phyloP scores from a whole-genome alignment of 176 grass and related monocot species.

The Avena atlantica region DNA sequence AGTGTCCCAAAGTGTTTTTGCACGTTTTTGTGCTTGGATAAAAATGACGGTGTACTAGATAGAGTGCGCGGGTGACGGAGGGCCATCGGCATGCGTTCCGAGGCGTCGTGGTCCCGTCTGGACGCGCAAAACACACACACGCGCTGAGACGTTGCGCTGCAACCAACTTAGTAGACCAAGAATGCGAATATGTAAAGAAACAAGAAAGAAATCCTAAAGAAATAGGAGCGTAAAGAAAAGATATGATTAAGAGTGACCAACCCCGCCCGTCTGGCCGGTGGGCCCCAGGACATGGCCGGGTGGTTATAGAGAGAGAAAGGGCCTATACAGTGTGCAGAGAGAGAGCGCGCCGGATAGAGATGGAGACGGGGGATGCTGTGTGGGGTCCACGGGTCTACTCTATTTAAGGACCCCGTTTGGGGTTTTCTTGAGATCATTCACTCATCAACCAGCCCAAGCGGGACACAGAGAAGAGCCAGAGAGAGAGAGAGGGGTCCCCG shows the following conservation, averaged over 20 bases:
- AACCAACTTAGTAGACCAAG: background rate
- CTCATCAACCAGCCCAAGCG: background rate
- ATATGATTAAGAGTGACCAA: background rate
- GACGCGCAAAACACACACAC: background rate
- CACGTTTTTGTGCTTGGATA: background rate
- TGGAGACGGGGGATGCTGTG: background rate
- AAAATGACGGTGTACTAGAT: background rate
- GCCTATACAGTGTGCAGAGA: background rate
- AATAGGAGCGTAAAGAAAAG: background rate
- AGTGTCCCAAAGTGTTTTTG: background rate
- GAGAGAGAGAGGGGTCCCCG: constrained; percentile 1
- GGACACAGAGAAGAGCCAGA: background rate
- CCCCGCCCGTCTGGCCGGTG: background rate
- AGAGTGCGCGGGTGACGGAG: background rate
- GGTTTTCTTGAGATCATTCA: constrained; percentile 11
- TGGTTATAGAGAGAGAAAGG: constrained; percentile 16
- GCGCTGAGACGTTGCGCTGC: background rate
- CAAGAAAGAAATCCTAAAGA: too few relatives aligned
- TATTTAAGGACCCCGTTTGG: constrained; percentile 33
- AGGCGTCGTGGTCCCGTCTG: background rate
- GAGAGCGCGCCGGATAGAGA: background rate
- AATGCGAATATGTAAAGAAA: background rate
- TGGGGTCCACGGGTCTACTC: background rate
- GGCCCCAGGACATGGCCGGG: background rate
- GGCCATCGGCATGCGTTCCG: background rate